phyloP scores from a whole-genome alignment of 1,284 basidiomycete genomes.

The Boletus albobrunnescens region DNA sequence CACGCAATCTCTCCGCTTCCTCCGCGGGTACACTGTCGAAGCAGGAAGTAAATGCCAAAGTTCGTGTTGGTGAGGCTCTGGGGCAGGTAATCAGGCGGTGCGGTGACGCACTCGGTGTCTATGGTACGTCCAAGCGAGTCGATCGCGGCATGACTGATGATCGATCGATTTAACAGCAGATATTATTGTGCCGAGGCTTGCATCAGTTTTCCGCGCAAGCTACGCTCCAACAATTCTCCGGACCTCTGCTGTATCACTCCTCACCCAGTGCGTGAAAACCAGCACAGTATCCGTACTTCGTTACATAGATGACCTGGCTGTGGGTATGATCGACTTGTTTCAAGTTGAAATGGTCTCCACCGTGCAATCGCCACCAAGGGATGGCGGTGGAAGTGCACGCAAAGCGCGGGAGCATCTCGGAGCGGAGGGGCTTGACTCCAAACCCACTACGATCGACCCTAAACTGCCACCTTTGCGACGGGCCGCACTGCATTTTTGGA shows the following conservation, averaged over 20 bases:
- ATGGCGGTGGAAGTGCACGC: slow-evolving; percentile 10
- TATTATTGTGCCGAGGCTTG: slow-evolving; percentile 67
- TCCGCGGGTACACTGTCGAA: slow-evolving; percentile 47
- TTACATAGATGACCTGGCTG: slow-evolving; percentile 59
- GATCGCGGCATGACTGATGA: neutral
- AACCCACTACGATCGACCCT: slow-evolving; percentile 54
- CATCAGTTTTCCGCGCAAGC: slow-evolving; percentile 53
- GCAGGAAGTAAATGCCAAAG: slow-evolving; percentile 71
- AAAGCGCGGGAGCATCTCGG: slow-evolving; percentile 14
- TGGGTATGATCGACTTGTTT: slow-evolving; percentile 73
- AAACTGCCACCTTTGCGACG: slow-evolving; percentile 79
- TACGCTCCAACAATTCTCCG: slow-evolving; percentile 70
- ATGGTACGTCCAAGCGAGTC: slow-evolving; percentile 49
- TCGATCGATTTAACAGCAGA: slow-evolving; percentile 45
- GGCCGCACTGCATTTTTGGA: slow-evolving; percentile 77
- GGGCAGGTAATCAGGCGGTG: slow-evolving; percentile 74
- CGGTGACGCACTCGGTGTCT: slow-evolving; percentile 64
- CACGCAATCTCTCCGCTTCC: slow-evolving; percentile 48
- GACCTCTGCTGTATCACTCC: slow-evolving; percentile 78
- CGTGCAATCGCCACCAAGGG: slow-evolving; percentile 10
- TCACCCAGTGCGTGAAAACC: slow-evolving; percentile 69
- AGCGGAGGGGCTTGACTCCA: slow-evolving; percentile 34
- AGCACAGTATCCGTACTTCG: slow-evolving; percentile 58
- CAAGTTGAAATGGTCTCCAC: slow-evolving; percentile 62
- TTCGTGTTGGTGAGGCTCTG: slow-evolving; percentile 88